Conservation (phyloP, 352 stramenopile species). For the Phytophthora fragariae region DNA sequence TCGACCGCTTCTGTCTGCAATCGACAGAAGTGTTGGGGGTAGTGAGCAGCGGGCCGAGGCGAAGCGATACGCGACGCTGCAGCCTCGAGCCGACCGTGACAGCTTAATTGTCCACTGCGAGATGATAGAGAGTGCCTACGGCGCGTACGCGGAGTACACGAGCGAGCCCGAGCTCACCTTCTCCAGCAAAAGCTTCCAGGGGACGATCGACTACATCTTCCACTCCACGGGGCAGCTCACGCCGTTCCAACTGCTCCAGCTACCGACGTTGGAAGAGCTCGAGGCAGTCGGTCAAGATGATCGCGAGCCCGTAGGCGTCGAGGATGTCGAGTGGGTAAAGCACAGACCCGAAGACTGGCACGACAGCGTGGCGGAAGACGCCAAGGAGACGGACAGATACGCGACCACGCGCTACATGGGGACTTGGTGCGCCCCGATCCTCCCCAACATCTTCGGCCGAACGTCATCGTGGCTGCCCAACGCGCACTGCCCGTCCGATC, state of each 20-base stretch:
- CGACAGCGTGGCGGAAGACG: constrained; percentile 38
- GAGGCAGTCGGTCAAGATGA: constrained; percentile 52
- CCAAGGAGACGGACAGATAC: constrained; percentile 12
- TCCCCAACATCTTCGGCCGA: constrained; percentile 47
- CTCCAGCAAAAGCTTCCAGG: constrained; percentile 60
- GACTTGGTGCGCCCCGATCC: constrained; percentile 50
- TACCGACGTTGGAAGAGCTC: constrained; percentile 59
- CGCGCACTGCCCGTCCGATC: constrained; percentile 72
- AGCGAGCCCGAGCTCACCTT: constrained; percentile 81
- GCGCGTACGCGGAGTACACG: constrained; percentile 51
- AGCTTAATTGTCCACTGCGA: constrained; percentile 65
- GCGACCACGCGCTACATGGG: constrained; percentile 54
- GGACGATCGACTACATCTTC: constrained; percentile 90
- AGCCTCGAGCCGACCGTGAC: constrained; percentile 52
- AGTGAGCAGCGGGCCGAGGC: constrained; percentile 26
- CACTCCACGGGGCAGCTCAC: constrained; percentile 62
- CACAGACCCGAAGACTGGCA: constrained; percentile 50
- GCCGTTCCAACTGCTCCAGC: constrained; percentile 60
- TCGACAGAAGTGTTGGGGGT: constrained; percentile 4
- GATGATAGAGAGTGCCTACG: constrained; percentile 81
- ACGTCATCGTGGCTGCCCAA: constrained; percentile 73
- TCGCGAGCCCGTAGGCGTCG: constrained; percentile 17
- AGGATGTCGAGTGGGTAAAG: constrained; percentile 53
- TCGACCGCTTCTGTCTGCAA: constrained; percentile 34
- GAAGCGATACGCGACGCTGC: constrained; percentile 50